A percentile compares a stretch with the other conserved stretches of the same genome.
Conservation (phyloP, 83 land plant species). For the Picea mariana region DNA sequence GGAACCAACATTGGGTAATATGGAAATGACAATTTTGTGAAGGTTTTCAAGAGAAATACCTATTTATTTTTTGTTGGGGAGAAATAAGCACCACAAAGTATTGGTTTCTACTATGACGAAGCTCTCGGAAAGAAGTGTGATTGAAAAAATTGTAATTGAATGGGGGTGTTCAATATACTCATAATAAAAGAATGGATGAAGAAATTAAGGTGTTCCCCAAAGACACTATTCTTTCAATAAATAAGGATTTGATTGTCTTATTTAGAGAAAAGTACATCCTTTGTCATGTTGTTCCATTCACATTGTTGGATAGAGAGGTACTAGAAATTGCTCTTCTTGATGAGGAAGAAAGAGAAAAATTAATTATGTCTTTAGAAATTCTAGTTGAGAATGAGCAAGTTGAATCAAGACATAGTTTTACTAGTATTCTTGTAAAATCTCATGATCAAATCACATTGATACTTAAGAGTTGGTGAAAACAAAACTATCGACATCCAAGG, state of each 20-base stretch:
- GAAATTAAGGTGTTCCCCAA: conserved; percentile 88
- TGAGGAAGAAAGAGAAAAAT: no score
- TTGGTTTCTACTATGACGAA: conserved; percentile 69
- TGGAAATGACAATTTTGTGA: no score
- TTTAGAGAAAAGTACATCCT: conserved; percentile 92
- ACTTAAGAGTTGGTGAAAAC: no score
- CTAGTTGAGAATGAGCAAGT: no score
- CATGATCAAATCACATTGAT: no score
- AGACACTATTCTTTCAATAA: conserved; percentile 75
- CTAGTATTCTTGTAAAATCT: no score
- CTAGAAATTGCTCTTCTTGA: no score
- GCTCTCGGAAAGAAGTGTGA: conserved; percentile 70
- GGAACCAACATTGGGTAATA: conserved; percentile 25
- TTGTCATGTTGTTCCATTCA: conserved; percentile 55
- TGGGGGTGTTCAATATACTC: conserved; percentile 55
- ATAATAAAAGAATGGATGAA: conserved; percentile 75
- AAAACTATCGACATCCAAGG: no score
- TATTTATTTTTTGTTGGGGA: neutral
- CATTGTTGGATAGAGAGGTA: no score
- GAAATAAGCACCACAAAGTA: conserved; percentile 63
- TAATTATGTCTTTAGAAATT: no score
- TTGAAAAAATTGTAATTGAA: conserved; percentile 77
- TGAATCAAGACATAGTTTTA: no score
- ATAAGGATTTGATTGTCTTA: conserved; percentile 75
- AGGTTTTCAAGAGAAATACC: no score